Conservation (phyloP, 2,329 filamentous ascomycete species). For the Stagonosporopsis rhizophila region DNA sequence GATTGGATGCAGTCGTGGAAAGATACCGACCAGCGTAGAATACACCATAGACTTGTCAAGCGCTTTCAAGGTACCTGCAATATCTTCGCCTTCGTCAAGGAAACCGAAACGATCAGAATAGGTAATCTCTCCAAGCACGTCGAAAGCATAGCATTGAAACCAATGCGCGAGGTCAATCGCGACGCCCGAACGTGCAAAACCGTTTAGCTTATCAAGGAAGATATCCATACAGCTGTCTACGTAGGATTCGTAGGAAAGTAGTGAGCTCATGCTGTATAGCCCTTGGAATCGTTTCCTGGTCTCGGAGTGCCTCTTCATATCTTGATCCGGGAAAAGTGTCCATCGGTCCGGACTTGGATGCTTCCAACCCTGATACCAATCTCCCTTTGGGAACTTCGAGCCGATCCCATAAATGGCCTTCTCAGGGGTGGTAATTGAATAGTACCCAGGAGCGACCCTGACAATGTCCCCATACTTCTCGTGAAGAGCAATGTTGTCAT, state of each 20-base stretch:
- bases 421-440: not conserved
- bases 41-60: slow-evolving; percentile 36
- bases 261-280: not conserved
- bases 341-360: not conserved
- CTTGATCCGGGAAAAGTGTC: not conserved
- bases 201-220: slow-evolving; percentile 5
- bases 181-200: slow-evolving; percentile 18
- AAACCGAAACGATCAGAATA: slow-evolving; percentile 46
- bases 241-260: slow-evolving; percentile 28
- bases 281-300: not conserved
- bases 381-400: not conserved
- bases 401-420: not conserved
- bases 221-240: slow-evolving; percentile 44
- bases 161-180: slow-evolving; percentile 48
- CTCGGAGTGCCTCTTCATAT: slow-evolving; percentile 2
- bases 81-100: slow-evolving; percentile 45
- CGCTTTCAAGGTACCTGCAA: slow-evolving; percentile 48
- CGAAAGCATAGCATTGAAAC: slow-evolving; percentile 53
- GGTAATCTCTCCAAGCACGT: slow-evolving; percentile 51
- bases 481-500: slow-evolving; percentile 2
- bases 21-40: slow-evolving; percentile 27
- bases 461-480: not conserved
- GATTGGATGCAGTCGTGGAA: slow-evolving; percentile 19
- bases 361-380: slow-evolving; percentile 4
- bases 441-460: not conserved